Evolutionary conservation across 352 stramenopile species (phyloP), one percentile per base, ranked within the genome.

Genomic region (Stramenopiles sp.): DNA sequence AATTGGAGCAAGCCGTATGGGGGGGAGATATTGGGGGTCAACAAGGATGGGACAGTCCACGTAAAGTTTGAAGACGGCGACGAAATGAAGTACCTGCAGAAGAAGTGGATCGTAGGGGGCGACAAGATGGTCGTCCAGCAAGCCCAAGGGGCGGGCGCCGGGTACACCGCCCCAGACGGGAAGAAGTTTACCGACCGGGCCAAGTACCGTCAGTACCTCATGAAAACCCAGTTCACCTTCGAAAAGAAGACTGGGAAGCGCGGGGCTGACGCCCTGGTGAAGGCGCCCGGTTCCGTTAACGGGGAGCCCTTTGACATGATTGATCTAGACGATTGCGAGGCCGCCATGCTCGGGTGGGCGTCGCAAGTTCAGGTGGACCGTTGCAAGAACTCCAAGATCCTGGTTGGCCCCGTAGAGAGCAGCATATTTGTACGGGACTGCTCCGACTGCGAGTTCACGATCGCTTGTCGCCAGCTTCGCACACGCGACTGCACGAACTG

Each of bases 1-100:
- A 63, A 63, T 63, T 63, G 43, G 43, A 12, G 25, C 12, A 63
- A 63, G 25, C 43, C 43, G 25, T 63, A 63, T 25, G 25, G 25
- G 12, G 43, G 43, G 12, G 43, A 18, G 12, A 25, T 63, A 25
- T 25, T 18, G 25, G 43, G 43, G 25, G 43, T 63, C 43, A 63
- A 63, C 25, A 63, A 63, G 25, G 43, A 63, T 63, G 43, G 43
- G 12, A 63, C 43, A 12, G 43, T 63, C 25, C 43, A 63, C 43
- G 43, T 63, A 63, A 63, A 63, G 25, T 63, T 63, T 63, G 43
- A 63, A 63, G 43, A 63, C 25, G 43, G 43, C 25, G 43, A 63
- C 25, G 43, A 63, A 63, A 63, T 63, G 43, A 63, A 63, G 25
- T 63, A 63, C 25, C 25, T 63, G 25, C 43, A 63, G 25, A 63